Evolutionary conservation across 768 basidiomycete species (phyloP), one percentile per base, ranked within the genome.

Genomic region (Lactarius deliciosus): DNA sequence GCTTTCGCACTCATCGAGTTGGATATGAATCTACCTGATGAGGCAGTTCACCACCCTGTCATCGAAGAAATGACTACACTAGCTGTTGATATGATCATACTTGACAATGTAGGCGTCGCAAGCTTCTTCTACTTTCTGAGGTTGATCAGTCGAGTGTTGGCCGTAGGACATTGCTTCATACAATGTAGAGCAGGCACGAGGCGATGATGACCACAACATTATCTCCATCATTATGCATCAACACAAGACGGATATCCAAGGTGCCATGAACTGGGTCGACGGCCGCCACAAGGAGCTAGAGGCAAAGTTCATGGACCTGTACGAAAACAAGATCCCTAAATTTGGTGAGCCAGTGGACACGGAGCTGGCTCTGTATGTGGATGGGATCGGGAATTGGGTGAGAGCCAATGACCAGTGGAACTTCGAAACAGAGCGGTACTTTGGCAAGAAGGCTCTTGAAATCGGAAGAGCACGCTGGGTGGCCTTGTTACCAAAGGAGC

Each of bases 321-420:
- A 70, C 60, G 64, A 72, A 18, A 69, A 70, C 1, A 15, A 32
- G 32, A 60, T 81, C 8, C 82, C 80, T 0, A 69, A 70, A 5
- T 81, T 73, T 61, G 79, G 77, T 25, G 68, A 71, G 20, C 68
- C 72, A 5, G 64, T 80, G 15, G 79, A 82, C 61, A 59, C 69
- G 0, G 72, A 79, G 30, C 74, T 81, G 4, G 65, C 68, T 16
- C 65, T 63, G 2, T 83, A 81, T 60, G 71, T 76, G 11, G 71
- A 81, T 60, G 80, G 80, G 0, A 60, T 82, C 1, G 81, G 74
- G 18, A 77, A 79, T 34, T 82, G 79, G 77, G 76, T 80, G 1
- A 72, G 79, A 3, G 79, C 73, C 2, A 74, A 74, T 43, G 75
- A 79, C 32, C 66, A 60, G 2, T 83, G 81, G 82, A 74, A 73